phyloP scores from a whole-genome alignment of 2,329 filamentous ascomycete species.

The Lasiodiplodia hormozganensis region DNA sequence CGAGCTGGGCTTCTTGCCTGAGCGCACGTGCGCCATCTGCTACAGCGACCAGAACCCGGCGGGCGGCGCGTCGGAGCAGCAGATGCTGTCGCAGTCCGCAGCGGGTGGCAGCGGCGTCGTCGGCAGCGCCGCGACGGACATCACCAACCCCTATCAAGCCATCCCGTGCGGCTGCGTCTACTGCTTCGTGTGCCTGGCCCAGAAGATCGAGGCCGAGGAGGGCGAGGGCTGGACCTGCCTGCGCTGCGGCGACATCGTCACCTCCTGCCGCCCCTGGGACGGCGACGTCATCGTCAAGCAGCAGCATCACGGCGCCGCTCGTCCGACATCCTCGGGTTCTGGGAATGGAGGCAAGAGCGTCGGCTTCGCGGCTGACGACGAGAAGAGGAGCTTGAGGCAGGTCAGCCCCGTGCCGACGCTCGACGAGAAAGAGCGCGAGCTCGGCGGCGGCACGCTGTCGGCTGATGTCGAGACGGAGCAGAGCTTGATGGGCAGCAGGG shows the following conservation, averaged over 20 bases:
- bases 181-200: slow-evolving; percentile 94
- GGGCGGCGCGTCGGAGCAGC: slow-evolving; percentile 71
- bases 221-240: slow-evolving; percentile 94
- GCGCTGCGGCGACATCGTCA: slow-evolving; percentile 82
- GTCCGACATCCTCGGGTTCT: not conserved
- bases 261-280: slow-evolving; percentile 87
- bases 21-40: slow-evolving; percentile 95
- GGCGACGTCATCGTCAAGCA: slow-evolving; percentile 74
- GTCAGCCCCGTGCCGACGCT: slow-evolving; percentile 44
- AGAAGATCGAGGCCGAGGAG: slow-evolving; percentile 87
- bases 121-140: slow-evolving; percentile 87
- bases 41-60: slow-evolving; percentile 88
- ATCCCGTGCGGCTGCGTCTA: slow-evolving; percentile 91
- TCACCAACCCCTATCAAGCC: slow-evolving; percentile 95
- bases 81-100: slow-evolving; percentile 66
- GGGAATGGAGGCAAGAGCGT: slow-evolving; percentile 36
- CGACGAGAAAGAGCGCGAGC: slow-evolving; percentile 32
- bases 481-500: slow-evolving; percentile 28
- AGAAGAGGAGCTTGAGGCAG: slow-evolving; percentile 33
- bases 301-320: slow-evolving; percentile 34
- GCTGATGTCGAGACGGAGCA: slow-evolving; percentile 3
- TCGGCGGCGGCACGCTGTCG: slow-evolving; percentile 24
- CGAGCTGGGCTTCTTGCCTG: slow-evolving; percentile 84
- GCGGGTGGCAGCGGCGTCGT: slow-evolving; percentile 69
- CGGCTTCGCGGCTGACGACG: slow-evolving; percentile 37